Base-by-base conservation (phyloP, 2,329 filamentous ascomycete genomes). In the Thyridium curvatum region DNA sequence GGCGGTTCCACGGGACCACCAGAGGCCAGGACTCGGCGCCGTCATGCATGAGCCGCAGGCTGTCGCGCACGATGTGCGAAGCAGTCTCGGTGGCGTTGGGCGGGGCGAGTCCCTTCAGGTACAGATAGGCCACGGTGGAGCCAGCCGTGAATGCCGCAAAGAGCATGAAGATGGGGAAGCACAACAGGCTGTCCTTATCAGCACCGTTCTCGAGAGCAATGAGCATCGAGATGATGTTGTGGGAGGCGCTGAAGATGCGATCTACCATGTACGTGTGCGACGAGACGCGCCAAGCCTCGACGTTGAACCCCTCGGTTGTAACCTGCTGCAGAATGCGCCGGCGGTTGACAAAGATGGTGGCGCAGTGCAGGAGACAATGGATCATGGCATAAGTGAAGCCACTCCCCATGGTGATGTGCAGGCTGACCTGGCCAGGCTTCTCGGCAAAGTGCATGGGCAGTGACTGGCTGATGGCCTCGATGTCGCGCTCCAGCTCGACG, bases 351-450 rank as follows among this genome's bases (percentile, higher is more conserved):
- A 80, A 79, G 45, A 79, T 73, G 18, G 72, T 75, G 9, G 74
- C 72, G 49, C 74, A 79, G 52, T 79, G 74, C 15, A 80, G 63
- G 16, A 80, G 67, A 41, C 72, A 77, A 55, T 80, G 76, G 37
- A 80, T 66, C 72, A 80, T 77, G 45, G 76, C 74, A 52, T 76
- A 80, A 0, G 74, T 79, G 49, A 74, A 76, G 40, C 76, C 76
- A 33, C 74, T 78, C 29, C 76, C 76, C 76, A 79, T 79, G 15
- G 76, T 79, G 52, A 80, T 77, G 55, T 80, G 76, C 5, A 79
- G 61, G 50, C 71, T 74, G 52, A 79, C 75, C 57, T 80, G 75
- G 30, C 71, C 72, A 0, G 73, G 71, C 58, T 79, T 79, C 51
- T 80, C 76, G 44, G 74, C 65, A 41, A 76, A 78, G 54, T 79